phyloP scores from a whole-genome alignment of 1,139 yeast species.

The Sugiyamaella novakii region DNA sequence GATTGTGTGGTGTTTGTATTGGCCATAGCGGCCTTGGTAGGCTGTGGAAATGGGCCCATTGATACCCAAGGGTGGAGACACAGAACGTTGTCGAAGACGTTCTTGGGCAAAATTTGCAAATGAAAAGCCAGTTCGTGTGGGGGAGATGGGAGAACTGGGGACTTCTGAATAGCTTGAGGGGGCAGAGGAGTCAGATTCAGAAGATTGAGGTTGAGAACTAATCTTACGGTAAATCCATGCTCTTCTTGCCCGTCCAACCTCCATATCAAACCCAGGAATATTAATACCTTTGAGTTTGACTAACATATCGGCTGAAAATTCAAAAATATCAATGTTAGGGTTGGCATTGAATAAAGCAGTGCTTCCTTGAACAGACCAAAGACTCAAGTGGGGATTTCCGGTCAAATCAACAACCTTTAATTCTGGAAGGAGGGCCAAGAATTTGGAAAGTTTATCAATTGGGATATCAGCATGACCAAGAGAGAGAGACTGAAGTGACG shows the following conservation, averaged over 20 bases:
- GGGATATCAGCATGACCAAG: constrained; percentile 61
- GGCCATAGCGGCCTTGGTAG: constrained; percentile 10
- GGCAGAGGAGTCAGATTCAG: not conserved
- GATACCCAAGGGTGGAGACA: constrained; percentile 10
- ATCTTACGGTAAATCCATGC: constrained; percentile 56
- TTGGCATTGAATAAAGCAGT: constrained; percentile 46
- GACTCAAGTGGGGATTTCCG: constrained; percentile 50
- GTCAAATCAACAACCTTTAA: constrained; percentile 54
- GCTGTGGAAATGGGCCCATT: constrained; percentile 13
- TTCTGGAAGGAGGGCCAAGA: constrained; percentile 45
- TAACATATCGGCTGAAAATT: constrained; percentile 43
- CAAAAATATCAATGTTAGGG: constrained; percentile 45
- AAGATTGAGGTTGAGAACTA: not conserved
- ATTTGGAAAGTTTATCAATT: constrained; percentile 52
- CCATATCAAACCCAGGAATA: constrained; percentile 45
- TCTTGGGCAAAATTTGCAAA: constrained; percentile 36
- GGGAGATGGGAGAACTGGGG: constrained; percentile 21
- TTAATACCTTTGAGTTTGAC: constrained; percentile 35
- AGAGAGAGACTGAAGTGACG: constrained; percentile 58
- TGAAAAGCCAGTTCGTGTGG: constrained; percentile 29
- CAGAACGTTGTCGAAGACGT: constrained; percentile 23
- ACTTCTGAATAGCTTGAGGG: constrained; percentile 7
- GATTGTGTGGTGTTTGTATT: constrained; percentile 1
- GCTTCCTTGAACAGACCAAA: constrained; percentile 55
- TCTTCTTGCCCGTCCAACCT: constrained; percentile 72